Percentiles rank a stretch among this genome's conserved stretches.
These are phyloP conservation scores for Penicillium cosmopolitanum DNA, from an alignment of 495 filamentous ascomycete genomes.

Conservation along the genomic window DNA sequence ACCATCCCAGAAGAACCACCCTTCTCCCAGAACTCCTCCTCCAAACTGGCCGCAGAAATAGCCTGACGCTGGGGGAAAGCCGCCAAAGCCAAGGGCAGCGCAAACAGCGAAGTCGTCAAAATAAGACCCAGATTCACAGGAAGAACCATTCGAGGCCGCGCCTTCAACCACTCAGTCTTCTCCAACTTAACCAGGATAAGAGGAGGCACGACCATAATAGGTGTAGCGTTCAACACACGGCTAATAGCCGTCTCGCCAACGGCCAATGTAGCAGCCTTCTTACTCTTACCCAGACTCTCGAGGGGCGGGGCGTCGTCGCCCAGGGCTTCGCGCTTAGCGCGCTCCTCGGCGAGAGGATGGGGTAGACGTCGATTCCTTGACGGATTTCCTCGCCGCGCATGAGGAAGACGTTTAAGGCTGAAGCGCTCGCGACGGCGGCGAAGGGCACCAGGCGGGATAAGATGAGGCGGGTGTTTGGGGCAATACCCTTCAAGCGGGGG, in stretches of 20 bases:
- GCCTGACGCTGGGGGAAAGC: slow-evolving; percentile 91
- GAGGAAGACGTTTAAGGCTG: slow-evolving; percentile 91
- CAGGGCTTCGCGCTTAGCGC: slow-evolving; percentile 55
- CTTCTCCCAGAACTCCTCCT: slow-evolving; percentile 78
- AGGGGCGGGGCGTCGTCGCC: slow-evolving; percentile 54
- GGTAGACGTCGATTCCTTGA: slow-evolving; percentile 92
- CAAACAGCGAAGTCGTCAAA: slow-evolving; percentile 77
- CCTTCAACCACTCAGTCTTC: slow-evolving; percentile 71
- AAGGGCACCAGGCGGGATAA: slow-evolving; percentile 89
- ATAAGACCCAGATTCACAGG: slow-evolving; percentile 86
- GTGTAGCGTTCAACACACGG: slow-evolving; percentile 88
- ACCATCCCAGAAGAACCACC: slow-evolving; percentile 78
- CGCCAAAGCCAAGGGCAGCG: slow-evolving; percentile 75
- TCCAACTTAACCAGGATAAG: slow-evolving; percentile 83
- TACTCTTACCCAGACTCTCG: slow-evolving; percentile 77
- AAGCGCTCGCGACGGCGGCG: slow-evolving; percentile 88
- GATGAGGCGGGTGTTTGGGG: slow-evolving; percentile 71
- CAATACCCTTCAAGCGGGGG: slow-evolving; percentile 76
- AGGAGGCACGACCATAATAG: slow-evolving; percentile 95
- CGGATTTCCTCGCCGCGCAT: slow-evolving; percentile 97
- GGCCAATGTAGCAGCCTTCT: slow-evolving; percentile 82
- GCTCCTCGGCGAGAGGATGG: slow-evolving; percentile 55
- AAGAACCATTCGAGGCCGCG: slow-evolving; percentile 68
- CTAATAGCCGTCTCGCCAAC: slow-evolving; percentile 90
- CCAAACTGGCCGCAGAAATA: slow-evolving; percentile 70